Evolutionary conservation across 2,329 filamentous ascomycete species (phyloP).

Genomic region (Endocalyx cinctus): DNA sequence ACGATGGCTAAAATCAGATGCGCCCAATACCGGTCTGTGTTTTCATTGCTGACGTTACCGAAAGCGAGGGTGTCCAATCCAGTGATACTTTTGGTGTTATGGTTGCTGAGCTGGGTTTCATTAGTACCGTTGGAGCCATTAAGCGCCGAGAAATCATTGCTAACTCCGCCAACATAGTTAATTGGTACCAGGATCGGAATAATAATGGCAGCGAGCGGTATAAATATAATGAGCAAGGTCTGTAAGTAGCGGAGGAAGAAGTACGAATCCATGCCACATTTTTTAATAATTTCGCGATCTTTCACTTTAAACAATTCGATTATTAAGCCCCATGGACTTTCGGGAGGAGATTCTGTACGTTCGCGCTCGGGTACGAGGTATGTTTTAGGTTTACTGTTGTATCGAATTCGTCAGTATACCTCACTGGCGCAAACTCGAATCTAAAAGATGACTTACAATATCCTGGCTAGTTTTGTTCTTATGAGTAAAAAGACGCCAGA

Average conservation of each 20-base stretch:
- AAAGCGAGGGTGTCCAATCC: slow-evolving; percentile 82
- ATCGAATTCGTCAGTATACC: slow-evolving; percentile 11
- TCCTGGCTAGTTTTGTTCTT: slow-evolving; percentile 72
- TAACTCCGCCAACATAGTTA: slow-evolving; percentile 70
- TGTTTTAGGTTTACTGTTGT: slow-evolving; percentile 68
- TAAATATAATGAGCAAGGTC: slow-evolving; percentile 84
- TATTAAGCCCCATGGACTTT: slow-evolving; percentile 46
- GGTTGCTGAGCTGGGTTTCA: slow-evolving; percentile 10
- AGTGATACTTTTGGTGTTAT: slow-evolving; percentile 36
- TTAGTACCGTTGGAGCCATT: slow-evolving; percentile 12
- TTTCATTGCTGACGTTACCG: slow-evolving; percentile 69
- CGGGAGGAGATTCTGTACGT: slow-evolving; percentile 70
- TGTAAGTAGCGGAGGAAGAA: slow-evolving; percentile 77
- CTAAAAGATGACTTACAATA: slow-evolving; percentile 59
- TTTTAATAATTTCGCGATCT: slow-evolving; percentile 82
- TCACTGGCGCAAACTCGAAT: slow-evolving; percentile 9
- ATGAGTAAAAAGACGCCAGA: slow-evolving; percentile 70
- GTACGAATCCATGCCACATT: slow-evolving; percentile 93
- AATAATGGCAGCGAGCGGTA: slow-evolving; percentile 73
- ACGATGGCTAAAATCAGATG: slow-evolving; percentile 76
- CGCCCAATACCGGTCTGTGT: slow-evolving; percentile 72
- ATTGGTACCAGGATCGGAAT: slow-evolving; percentile 82
- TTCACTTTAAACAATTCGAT: slow-evolving; percentile 61
- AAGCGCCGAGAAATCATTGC: slow-evolving; percentile 42
- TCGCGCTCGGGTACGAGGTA: slow-evolving; percentile 83